A percentile compares a stretch with the other conserved stretches of the same genome.
Evolutionary conservation across 2,329 filamentous ascomycete genomes (phyloP).

Genomic region (Epichloe coenophiala): DNA sequence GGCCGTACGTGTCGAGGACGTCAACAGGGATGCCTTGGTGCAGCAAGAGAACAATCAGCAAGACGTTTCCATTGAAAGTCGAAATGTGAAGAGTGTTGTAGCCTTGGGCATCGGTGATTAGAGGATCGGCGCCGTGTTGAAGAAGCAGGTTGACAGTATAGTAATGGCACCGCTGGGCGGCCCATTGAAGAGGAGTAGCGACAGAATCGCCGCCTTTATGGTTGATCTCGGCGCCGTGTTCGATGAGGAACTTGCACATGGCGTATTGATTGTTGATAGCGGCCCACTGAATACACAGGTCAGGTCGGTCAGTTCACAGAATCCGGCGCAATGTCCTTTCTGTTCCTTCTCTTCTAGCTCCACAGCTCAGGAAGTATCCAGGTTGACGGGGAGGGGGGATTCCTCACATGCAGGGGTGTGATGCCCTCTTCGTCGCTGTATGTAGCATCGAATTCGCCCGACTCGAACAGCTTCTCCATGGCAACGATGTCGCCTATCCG

Average conservation of each 20-base stretch:
- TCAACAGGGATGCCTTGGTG: constrained; percentile 95
- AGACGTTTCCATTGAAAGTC: constrained; percentile 91
- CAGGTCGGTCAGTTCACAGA: not conserved
- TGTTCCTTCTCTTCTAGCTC: not conserved
- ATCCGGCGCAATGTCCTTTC: not conserved
- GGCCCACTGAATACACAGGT: constrained; percentile 57
- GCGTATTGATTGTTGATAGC: constrained; percentile 98
- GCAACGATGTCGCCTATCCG: constrained; percentile 72
- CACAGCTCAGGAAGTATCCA: not conserved
- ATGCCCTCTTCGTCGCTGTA: constrained; percentile 87
- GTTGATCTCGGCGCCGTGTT: constrained; percentile 76
- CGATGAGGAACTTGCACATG: constrained; percentile 90
- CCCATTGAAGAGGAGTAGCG: constrained; percentile 92
- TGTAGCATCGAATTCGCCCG: constrained; percentile 65
- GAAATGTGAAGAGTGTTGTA: constrained; percentile 97
- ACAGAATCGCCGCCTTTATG: constrained; percentile 90
- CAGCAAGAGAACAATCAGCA: constrained; percentile 74
- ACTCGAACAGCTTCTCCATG: constrained; percentile 83
- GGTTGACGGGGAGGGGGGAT: not conserved
- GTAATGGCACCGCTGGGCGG: constrained; percentile 90
- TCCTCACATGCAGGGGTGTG: constrained; percentile 78
- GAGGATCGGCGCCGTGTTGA: constrained; percentile 79
- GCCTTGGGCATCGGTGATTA: constrained; percentile 84
- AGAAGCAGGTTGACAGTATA: constrained; percentile 91
- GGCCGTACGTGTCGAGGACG: constrained; percentile 74